Evolutionary conservation across 73 alveolate species (phyloP).

Genomic region (Paramecium octaurelia): DNA sequence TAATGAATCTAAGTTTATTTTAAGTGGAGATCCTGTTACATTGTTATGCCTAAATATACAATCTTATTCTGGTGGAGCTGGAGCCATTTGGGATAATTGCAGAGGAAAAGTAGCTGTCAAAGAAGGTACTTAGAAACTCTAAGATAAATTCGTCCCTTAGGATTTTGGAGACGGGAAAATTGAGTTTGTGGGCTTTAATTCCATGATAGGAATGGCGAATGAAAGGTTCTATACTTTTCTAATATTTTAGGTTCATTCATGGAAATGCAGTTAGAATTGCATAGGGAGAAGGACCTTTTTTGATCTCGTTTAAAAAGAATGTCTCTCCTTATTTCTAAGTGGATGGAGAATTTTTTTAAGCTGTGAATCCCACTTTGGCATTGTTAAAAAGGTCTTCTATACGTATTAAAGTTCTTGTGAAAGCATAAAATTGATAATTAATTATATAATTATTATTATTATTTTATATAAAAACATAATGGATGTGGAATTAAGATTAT

Average conservation of each 20-base stretch:
- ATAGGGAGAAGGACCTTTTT: constrained; percentile 78
- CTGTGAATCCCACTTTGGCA: not conserved
- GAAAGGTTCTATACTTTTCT: not conserved
- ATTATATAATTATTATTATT: not conserved
- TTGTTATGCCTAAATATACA: constrained; percentile 79
- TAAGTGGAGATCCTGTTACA: constrained; percentile 84
- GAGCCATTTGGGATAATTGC: constrained; percentile 80
- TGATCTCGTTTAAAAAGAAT: constrained; percentile 58
- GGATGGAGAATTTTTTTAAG: constrained; percentile 78
- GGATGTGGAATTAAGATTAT: not conserved
- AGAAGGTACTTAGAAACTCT: constrained; percentile 37
- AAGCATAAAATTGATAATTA: not conserved
- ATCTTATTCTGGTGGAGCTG: constrained; percentile 89
- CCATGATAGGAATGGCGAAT: constrained; percentile 62
- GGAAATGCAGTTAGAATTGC: constrained; percentile 70
- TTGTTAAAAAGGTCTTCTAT: not conserved
- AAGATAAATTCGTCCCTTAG: constrained; percentile 9
- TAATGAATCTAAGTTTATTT: constrained; percentile 26
- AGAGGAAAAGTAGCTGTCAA: constrained; percentile 62
- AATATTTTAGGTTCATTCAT: not conserved
- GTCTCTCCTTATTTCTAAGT: constrained; percentile 65
- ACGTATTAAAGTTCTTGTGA: not conserved
- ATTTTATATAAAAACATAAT: not conserved
- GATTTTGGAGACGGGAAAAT: constrained; percentile 74
- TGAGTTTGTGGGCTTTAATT: constrained; percentile 68